A percentile compares a stretch with the other conserved stretches of the same genome.
These are phyloP conservation scores for Xylariaceae sp. DNA, from an alignment of 2,329 filamentous ascomycete genomes.

Conservation along the genomic window DNA sequence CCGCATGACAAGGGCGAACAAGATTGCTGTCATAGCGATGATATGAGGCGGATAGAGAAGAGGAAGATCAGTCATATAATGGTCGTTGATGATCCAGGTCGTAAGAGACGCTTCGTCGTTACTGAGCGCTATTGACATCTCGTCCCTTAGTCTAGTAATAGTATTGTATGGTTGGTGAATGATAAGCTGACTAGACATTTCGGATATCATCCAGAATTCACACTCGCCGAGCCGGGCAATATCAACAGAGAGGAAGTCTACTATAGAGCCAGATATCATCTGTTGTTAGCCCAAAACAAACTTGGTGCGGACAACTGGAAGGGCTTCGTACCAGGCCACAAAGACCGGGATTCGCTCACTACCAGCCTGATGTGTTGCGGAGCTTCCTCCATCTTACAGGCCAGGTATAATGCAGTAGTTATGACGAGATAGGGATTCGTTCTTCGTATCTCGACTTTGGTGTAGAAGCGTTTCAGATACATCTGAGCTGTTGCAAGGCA, in stretches of 20 bases:
- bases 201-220: slow-evolving; percentile 89
- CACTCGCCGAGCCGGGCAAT: slow-evolving; percentile 86
- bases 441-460: slow-evolving; percentile 82
- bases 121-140: slow-evolving; percentile 60
- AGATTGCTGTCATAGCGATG: slow-evolving; percentile 81
- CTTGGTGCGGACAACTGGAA: background rate
- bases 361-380: slow-evolving; percentile 94
- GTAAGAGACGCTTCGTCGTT: slow-evolving; percentile 76
- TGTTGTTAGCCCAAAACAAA: slow-evolving; percentile 12
- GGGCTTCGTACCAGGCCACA: slow-evolving; percentile 69
- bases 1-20: slow-evolving; percentile 79
- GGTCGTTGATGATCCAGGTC: slow-evolving; percentile 84
- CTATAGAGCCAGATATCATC: slow-evolving; percentile 7
- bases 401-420: slow-evolving; percentile 90
- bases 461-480: slow-evolving; percentile 93
- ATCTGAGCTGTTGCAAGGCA: slow-evolving; percentile 90
- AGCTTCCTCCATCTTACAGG: slow-evolving; percentile 97
- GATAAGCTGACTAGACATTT: slow-evolving; percentile 86
- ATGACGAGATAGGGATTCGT: slow-evolving; percentile 93
- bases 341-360: slow-evolving; percentile 76
- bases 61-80: slow-evolving; percentile 88
- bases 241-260: slow-evolving; percentile 70
- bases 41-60: slow-evolving; percentile 82
- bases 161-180: slow-evolving; percentile 88
- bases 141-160: slow-evolving; percentile 65